Evolutionary conservation across 768 basidiomycete genomes (phyloP).

Genomic region (Clitopilus hobsonii): DNA sequence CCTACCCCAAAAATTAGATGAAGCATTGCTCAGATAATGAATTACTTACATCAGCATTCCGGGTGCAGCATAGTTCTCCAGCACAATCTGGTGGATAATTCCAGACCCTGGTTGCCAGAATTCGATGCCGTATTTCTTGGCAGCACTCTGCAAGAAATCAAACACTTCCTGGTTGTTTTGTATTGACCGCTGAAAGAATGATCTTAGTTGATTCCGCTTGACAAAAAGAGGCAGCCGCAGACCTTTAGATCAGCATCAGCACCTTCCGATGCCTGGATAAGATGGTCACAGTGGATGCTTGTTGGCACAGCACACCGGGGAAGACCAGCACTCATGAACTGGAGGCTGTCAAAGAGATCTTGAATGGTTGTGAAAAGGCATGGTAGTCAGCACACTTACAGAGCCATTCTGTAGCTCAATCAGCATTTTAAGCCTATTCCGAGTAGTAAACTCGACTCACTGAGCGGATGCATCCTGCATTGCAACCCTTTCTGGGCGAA

Average conservation of each 20-base stretch:
- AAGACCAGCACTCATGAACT: conserved; percentile 97
- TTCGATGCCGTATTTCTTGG: conserved; percentile 89
- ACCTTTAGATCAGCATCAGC: conserved; percentile 85
- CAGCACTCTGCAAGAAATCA: conserved; percentile 92
- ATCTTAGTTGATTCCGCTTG: background rate
- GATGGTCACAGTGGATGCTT: conserved; percentile 96
- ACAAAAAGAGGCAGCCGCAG: conserved; percentile 1
- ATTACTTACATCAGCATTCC: conserved; percentile 90
- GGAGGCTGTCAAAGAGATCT: too few species aligned
- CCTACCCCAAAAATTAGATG: conserved; percentile 46
- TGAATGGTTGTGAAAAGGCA: too few species aligned
- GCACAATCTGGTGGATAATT: conserved; percentile 96
- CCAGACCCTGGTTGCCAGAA: conserved; percentile 98
- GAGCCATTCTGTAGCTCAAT: conserved; percentile 59
- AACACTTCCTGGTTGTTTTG: conserved; percentile 93
- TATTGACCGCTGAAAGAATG: conserved; percentile 63
- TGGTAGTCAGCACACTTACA: too few species aligned
- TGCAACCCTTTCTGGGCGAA: conserved; percentile 89
- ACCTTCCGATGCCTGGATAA: conserved; percentile 91
- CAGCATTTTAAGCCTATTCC: conserved; percentile 7
- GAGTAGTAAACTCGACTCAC: conserved; percentile 38
- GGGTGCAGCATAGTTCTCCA: conserved; percentile 96
- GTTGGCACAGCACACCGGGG: conserved; percentile 78
- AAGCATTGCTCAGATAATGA: too few species aligned
- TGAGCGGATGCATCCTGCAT: conserved; percentile 96